Evolutionary conservation across 495 filamentous ascomycete species (phyloP).

Genomic region (Poronia punctata): DNA sequence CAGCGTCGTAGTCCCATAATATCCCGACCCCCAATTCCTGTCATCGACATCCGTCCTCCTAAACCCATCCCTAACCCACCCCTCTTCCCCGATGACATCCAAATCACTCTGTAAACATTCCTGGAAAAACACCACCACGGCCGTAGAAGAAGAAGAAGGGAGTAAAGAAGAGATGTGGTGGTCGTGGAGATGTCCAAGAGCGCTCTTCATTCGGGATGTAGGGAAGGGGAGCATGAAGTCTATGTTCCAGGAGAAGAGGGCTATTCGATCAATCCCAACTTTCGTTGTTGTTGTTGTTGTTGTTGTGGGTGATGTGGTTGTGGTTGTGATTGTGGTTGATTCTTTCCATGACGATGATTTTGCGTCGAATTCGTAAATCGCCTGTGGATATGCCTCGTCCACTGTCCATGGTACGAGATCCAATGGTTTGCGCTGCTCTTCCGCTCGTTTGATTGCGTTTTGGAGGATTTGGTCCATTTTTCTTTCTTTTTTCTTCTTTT

Average conservation of each 20-base stretch:
- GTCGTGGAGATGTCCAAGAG: constrained; percentile 31
- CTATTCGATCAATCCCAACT: constrained; percentile 7
- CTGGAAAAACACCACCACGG: constrained; percentile 43
- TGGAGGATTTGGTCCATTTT: no score
- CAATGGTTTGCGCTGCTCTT: no score
- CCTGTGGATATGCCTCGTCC: no score
- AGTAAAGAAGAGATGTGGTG: constrained; percentile 11
- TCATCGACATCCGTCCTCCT: constrained; percentile 38
- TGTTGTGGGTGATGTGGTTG: background rate
- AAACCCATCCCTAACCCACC: constrained; percentile 41
- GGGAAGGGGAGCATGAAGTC: constrained; percentile 37
- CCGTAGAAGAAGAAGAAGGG: constrained; percentile 6
- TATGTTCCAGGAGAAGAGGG: constrained; percentile 42
- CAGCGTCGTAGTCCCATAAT: constrained; percentile 48
- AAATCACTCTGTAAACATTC: constrained; percentile 43
- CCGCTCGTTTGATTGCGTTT: no score
- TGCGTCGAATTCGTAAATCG: no score
- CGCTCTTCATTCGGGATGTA: constrained; percentile 36
- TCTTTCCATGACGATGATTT: no score
- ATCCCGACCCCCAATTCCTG: constrained; percentile 22
- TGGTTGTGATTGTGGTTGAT: constrained; percentile 8
- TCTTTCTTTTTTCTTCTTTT: no score
- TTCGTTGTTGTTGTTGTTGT: background rate
- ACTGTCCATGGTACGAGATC: no score
- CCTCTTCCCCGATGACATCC: constrained; percentile 24